Base-by-base conservation (phyloP, 768 basidiomycete species). In the Pisolithus orientalis region DNA sequence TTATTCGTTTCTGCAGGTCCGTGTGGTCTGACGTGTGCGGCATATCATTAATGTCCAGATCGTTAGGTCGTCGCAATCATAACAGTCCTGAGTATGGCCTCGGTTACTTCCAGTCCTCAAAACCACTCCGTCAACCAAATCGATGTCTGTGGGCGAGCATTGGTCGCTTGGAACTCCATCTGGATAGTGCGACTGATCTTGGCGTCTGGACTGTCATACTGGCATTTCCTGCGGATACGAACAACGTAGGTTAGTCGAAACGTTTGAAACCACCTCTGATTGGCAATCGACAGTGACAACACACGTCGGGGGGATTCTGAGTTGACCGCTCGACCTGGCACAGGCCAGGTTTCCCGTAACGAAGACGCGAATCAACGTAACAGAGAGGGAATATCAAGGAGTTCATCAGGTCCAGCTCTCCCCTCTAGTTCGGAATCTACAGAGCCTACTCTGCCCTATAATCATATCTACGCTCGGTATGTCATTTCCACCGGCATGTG, bases 151-250 rank as follows among this genome's bases (percentile, higher is more conserved):
- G 73, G 73, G 42, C 75, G 80, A 16, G 85, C 86, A 7, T 64
- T 88, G 25, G 86, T 87, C 6, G 68, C 73, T 2, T 88, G 85
- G 86, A 77, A 83, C 48, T 72, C 75, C 34, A 68, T 88, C 5
- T 88, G 86, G 86, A 63, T 83, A 25, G 69, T 75, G 17, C 73
- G 83, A 48, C 77, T 78, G 1, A 62, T 72, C 10, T 59, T 85
- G 34, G 78, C 80, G 8, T 70, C 74, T 37, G 58, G 61, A 27
- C 59, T 86, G 48, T 71, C 79, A 1, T 75, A 75, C 54, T 87
- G 85, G 85, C 76, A 77, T 39, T 87, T 74, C 25, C 44, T 59
- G 24, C 63, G 65, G 37, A 55, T 57, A 62, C 76, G 59, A 65
- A 73, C 58, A 44, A 58, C 54, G 68, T 70, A 52, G 58, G 67